phyloP scores from a whole-genome alignment of 2,329 filamentous ascomycete species.

The Paraphaeosphaeria minitans region DNA sequence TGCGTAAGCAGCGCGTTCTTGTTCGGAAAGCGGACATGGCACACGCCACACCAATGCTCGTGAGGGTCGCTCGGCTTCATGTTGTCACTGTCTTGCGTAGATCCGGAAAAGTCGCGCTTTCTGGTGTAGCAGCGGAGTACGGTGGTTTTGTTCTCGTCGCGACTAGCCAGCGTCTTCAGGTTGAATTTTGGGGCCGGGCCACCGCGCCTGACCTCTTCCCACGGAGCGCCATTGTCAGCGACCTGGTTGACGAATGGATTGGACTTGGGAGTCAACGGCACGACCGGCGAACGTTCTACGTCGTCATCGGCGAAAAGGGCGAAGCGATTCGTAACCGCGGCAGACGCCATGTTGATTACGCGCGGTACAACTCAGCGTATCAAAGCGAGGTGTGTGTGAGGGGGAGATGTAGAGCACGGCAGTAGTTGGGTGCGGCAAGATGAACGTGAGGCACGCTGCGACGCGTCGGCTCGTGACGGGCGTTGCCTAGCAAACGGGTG shows the following conservation, averaged over 20 bases:
- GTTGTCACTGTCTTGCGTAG: constrained; percentile 12
- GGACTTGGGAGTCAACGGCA: constrained; percentile 2
- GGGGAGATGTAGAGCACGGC: not conserved
- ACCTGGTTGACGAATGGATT: constrained; percentile 33
- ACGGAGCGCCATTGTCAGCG: constrained; percentile 28
- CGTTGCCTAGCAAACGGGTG: not conserved
- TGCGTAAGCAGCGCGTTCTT: constrained; percentile 32
- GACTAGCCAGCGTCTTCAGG: constrained; percentile 18
- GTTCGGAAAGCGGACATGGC: constrained; percentile 27
- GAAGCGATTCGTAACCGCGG: constrained; percentile 28
- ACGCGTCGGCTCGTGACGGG: constrained; percentile 5
- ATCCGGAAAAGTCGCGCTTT: constrained; percentile 14
- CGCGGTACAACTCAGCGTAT: no score
- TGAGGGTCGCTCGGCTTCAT: constrained; percentile 24
- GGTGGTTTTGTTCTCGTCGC: constrained; percentile 10
- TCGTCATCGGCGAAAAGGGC: constrained; percentile 27
- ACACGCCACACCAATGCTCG: constrained; percentile 43
- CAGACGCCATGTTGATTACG: constrained; percentile 20
- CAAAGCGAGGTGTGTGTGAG: not conserved
- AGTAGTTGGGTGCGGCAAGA: not conserved
- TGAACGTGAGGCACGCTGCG: not conserved
- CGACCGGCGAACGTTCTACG: constrained; percentile 10
- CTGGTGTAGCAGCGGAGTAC: not conserved
- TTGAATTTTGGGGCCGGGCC: constrained; percentile 3
- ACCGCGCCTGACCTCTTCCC: constrained; percentile 36